Evolutionary conservation across 495 filamentous ascomycete genomes (phyloP).

Genomic region (Aspergillus bertholletiae): DNA sequence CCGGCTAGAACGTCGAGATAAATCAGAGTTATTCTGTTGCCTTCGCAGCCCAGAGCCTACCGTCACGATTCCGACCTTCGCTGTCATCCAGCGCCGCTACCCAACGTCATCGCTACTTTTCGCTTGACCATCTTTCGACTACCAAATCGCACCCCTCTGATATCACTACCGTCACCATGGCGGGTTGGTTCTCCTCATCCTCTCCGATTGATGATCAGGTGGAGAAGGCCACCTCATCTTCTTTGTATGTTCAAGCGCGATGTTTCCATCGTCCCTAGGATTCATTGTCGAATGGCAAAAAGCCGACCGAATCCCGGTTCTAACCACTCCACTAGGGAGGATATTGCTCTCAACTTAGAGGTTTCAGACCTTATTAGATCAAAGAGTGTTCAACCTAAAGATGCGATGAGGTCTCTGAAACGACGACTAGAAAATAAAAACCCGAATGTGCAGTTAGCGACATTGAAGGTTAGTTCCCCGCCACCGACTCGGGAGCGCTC

Average conservation of each 20-base stretch:
- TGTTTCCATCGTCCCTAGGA: not conserved
- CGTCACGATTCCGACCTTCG: not conserved
- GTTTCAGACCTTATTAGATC: conserved; percentile 95
- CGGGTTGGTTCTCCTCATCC: conserved; percentile 86
- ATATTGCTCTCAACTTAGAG: conserved; percentile 94
- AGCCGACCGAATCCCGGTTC: not conserved
- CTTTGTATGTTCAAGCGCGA: conserved; percentile 61
- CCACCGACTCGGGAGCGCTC: not conserved
- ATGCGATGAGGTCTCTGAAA: conserved; percentile 95
- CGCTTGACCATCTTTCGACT: not conserved
- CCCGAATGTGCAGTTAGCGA: conserved; percentile 90
- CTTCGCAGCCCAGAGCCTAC: not conserved
- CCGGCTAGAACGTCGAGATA: not conserved
- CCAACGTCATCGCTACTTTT: conserved; percentile 24
- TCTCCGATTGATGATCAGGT: conserved; percentile 94
- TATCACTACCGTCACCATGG: conserved; percentile 55
- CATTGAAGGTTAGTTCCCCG: conserved; percentile 66
- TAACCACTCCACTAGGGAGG: conserved; percentile 60
- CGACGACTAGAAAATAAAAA: conserved; percentile 92
- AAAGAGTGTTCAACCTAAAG: conserved; percentile 93
- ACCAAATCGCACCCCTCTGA: conserved; percentile 3
- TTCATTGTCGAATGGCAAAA: not conserved
- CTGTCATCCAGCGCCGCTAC: conserved; percentile 1
- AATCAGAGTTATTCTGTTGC: not conserved
- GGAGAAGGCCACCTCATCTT: conserved; percentile 88